Conservation (phyloP, 106 monocot genomes). For the Posidonia australis region DNA sequence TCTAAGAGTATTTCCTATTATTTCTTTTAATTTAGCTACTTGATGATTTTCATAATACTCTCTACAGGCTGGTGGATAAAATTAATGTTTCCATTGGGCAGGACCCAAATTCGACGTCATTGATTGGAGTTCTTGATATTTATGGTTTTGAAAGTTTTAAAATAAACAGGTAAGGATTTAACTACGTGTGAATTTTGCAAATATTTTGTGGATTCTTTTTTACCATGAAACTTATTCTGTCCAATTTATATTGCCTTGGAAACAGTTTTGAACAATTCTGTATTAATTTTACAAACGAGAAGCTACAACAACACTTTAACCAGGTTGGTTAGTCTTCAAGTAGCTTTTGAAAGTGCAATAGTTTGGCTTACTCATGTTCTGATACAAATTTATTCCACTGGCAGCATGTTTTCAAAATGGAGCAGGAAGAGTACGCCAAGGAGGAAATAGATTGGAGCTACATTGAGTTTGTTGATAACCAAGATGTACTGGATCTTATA, state of each 20-base stretch:
- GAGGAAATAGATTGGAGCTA: slow-evolving; percentile 94
- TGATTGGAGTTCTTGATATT: slow-evolving; percentile 11
- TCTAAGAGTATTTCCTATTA: not conserved
- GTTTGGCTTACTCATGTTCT: not conserved
- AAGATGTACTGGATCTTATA: slow-evolving; percentile 85
- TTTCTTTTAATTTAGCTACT: not conserved
- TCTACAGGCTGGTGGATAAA: slow-evolving; percentile 9
- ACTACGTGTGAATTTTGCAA: too few species aligned
- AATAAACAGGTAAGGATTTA: not conserved
- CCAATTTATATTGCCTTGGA: not conserved
- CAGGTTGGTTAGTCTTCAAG: slow-evolving; percentile 38
- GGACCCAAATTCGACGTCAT: slow-evolving; percentile 4
- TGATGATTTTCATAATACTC: slow-evolving; percentile 2
- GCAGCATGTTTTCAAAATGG: slow-evolving; percentile 93
- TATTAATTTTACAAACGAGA: slow-evolving; percentile 94
- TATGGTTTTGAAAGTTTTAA: slow-evolving; percentile 12
- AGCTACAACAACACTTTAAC: slow-evolving; percentile 92
- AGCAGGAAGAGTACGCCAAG: slow-evolving; percentile 81
- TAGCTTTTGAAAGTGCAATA: not conserved
- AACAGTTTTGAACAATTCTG: slow-evolving; percentile 90
- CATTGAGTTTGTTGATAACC: slow-evolving; percentile 92
- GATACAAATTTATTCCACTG: not conserved
- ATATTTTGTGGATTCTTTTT: not conserved
- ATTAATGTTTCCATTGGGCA: slow-evolving; percentile 11
- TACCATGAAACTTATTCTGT: not conserved